Evolutionary conservation across 352 stramenopile genomes (phyloP).

Genomic region (Phytophthora sp.): DNA sequence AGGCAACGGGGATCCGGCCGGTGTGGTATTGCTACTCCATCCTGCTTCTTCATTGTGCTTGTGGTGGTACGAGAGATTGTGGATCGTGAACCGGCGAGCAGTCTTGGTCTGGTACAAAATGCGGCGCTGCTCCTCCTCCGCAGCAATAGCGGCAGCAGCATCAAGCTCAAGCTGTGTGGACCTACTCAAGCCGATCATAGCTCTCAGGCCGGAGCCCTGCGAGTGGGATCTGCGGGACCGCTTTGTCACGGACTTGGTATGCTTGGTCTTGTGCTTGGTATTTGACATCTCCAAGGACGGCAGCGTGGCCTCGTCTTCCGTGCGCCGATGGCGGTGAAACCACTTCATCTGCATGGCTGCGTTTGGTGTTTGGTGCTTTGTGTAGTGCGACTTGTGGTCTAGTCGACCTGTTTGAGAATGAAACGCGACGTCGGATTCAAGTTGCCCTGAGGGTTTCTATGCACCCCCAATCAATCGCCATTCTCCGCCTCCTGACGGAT

Average conservation of each 20-base stretch:
- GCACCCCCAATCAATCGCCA: slow-evolving; percentile 25
- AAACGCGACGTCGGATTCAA: not conserved
- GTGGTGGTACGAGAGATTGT: slow-evolving; percentile 29
- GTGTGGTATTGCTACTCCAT: slow-evolving; percentile 23
- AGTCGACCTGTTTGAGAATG: slow-evolving; percentile 27
- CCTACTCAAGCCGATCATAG: slow-evolving; percentile 15
- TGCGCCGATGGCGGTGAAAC: slow-evolving; percentile 29
- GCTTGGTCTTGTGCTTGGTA: slow-evolving; percentile 27
- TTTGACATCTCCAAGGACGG: slow-evolving; percentile 5
- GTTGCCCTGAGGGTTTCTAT: slow-evolving; percentile 11
- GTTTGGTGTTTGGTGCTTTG: not conserved
- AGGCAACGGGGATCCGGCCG: slow-evolving; percentile 19
- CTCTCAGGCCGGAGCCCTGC: slow-evolving; percentile 19
- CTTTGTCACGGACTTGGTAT: slow-evolving; percentile 1
- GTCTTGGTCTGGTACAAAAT: slow-evolving; percentile 33
- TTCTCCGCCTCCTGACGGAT: slow-evolving; percentile 9
- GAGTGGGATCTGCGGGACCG: slow-evolving; percentile 26
- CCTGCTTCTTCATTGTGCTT: slow-evolving; percentile 22
- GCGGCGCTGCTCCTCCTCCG: slow-evolving; percentile 27
- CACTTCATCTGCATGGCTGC: slow-evolving; percentile 35
- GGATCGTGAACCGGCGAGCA: slow-evolving; percentile 37
- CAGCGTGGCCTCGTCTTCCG: slow-evolving; percentile 13
- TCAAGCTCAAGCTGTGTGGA: slow-evolving; percentile 20
- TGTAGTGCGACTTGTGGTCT: slow-evolving; percentile 19
- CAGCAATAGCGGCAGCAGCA: slow-evolving; percentile 8